Percentiles rank a stretch among this genome's conserved stretches.
These are phyloP conservation scores for Paramecium caudatum DNA, from an alignment of 73 alveolate species.

Conservation along the genomic window DNA sequence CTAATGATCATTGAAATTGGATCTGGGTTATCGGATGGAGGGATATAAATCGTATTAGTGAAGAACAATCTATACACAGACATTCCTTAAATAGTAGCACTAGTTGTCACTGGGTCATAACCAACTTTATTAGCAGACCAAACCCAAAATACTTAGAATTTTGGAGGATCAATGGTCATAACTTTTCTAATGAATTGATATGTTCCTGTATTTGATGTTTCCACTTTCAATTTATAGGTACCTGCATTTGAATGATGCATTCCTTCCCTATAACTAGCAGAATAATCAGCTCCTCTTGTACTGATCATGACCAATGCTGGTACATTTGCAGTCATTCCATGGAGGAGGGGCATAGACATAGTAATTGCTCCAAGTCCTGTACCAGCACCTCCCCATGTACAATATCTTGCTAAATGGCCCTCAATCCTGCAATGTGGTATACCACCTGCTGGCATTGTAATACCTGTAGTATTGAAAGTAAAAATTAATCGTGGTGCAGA, in stretches of 20 bases:
- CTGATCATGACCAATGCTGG: conserved; percentile 5
- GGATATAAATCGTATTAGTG: conserved; percentile 24
- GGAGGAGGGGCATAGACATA: conserved; percentile 9
- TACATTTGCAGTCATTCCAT: conserved; percentile 39
- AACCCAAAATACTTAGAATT: conserved; percentile 71
- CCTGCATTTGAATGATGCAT: conserved; percentile 51
- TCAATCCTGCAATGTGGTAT: conserved; percentile 60
- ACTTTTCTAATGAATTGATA: background rate
- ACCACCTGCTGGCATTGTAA: conserved; percentile 23
- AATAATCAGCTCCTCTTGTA: conserved; percentile 70
- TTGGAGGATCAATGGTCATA: conserved; percentile 43
- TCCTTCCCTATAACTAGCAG: conserved; percentile 59
- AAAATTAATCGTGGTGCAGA: conserved; percentile 45
- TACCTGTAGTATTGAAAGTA: conserved; percentile 18
- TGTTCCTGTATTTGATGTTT: conserved; percentile 34
- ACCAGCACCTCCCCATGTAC: background rate
- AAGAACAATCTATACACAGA: conserved; percentile 55
- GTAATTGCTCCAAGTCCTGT: conserved; percentile 35
- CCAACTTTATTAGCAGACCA: conserved; percentile 67
- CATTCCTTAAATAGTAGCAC: conserved; percentile 58
- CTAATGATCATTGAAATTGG: background rate
- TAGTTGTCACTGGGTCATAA: conserved; percentile 34
- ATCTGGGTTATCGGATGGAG: conserved; percentile 53
- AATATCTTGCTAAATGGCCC: conserved; percentile 48
- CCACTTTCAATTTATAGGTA: conserved; percentile 49